phyloP scores from a whole-genome alignment of 2,329 filamentous ascomycete genomes.

The Aspergillus sp. region DNA sequence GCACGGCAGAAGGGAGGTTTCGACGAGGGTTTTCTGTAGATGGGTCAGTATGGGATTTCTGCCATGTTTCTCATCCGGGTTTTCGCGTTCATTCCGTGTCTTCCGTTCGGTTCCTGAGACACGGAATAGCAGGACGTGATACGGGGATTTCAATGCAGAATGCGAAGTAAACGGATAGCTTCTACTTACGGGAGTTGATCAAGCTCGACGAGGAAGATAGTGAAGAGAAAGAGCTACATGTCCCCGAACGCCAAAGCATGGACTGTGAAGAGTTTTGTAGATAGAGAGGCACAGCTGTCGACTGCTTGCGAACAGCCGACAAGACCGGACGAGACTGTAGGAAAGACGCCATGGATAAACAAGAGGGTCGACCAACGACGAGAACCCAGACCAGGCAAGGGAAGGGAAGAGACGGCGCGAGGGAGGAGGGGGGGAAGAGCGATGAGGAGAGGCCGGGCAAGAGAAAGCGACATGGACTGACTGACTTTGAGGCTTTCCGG shows the following conservation, averaged over 20 bases:
- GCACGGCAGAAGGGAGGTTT: slow-evolving; percentile 16
- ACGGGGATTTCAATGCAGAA: background rate
- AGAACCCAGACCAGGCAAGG: background rate
- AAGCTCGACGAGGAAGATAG: slow-evolving; percentile 28
- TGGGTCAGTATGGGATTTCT: slow-evolving; percentile 11
- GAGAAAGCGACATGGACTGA: slow-evolving; percentile 7
- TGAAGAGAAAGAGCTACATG: slow-evolving; percentile 31
- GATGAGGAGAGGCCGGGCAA: slow-evolving; percentile 4
- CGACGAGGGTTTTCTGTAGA: slow-evolving; percentile 23
- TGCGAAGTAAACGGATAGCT: slow-evolving; percentile 7
- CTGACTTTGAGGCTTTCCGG: slow-evolving; percentile 18
- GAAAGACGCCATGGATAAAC: slow-evolving; percentile 32
- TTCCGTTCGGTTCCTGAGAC: background rate
- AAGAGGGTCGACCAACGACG: slow-evolving; percentile 6
- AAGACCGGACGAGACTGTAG: slow-evolving; percentile 30
- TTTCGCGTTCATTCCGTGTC: background rate
- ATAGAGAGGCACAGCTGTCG: slow-evolving; percentile 27
- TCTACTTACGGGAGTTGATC: slow-evolving; percentile 31
- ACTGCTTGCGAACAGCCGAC: slow-evolving; percentile 37
- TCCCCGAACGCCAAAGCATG: slow-evolving; percentile 29
- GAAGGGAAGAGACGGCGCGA: background rate
- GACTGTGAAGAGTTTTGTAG: slow-evolving; percentile 25
- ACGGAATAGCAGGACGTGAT: background rate
- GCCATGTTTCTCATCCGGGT: background rate
- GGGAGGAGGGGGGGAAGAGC: slow-evolving; percentile 1